These are phyloP conservation scores for Heliamphora pulchella DNA, from an alignment of 179 eudicot species.

Conservation along the genomic window DNA sequence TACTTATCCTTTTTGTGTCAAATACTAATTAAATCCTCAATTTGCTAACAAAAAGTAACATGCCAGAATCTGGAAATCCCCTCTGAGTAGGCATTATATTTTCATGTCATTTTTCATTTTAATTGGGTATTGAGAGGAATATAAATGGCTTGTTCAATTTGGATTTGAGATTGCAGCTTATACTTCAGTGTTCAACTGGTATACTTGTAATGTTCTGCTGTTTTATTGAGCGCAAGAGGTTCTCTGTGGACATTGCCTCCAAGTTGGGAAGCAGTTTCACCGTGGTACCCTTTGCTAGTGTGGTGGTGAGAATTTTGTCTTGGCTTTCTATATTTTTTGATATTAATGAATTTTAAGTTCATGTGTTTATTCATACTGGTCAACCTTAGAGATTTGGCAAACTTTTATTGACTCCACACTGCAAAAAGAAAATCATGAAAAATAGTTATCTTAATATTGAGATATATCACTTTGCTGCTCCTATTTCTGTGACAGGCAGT, in stretches of 20 bases:
- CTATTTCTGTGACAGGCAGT: conserved; percentile 47
- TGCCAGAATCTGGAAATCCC: conserved; percentile 5
- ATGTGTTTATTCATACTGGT: not conserved
- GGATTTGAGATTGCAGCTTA: conserved; percentile 73
- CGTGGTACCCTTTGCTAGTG: conserved; percentile 69
- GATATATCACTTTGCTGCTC: not conserved
- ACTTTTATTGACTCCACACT: not conserved
- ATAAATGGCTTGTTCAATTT: conserved; percentile 24
- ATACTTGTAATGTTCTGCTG: conserved; percentile 75
- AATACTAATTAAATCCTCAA: not conserved
- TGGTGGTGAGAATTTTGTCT: conserved; percentile 59
- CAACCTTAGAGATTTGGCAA: not conserved
- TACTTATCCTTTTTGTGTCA: not conserved
- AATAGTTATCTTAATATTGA: not conserved
- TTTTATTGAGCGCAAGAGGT: conserved; percentile 73
- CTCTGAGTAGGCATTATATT: conserved; percentile 6
- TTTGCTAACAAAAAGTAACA: not conserved
- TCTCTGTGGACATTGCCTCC: conserved; percentile 55
- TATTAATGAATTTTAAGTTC: not conserved
- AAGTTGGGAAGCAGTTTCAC: conserved; percentile 98
- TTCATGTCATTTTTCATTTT: conserved; percentile 13
- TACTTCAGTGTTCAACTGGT: conserved; percentile 98
- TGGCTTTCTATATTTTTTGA: not conserved
- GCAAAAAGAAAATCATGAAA: not conserved
- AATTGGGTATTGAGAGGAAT: conserved; percentile 19